Conservation (phyloP, 306 rosid genomes). For the Hylodesmum podocarpum region DNA sequence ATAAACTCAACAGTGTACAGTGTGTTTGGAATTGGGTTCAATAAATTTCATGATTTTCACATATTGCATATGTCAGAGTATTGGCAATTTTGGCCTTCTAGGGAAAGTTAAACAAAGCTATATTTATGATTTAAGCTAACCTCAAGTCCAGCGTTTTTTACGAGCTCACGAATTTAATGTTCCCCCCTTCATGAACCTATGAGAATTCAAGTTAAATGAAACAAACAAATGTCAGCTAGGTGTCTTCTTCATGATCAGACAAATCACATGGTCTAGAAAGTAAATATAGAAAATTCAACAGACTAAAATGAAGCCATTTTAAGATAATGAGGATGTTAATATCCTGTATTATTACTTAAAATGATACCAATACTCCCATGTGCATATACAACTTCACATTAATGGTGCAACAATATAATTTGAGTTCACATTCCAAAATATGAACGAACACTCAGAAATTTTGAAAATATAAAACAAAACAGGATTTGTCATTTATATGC, state of each 20-base stretch:
- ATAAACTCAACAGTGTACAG: background rate
- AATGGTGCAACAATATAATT: background rate
- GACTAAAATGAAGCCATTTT: slow-evolving; percentile 7
- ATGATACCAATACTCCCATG: background rate
- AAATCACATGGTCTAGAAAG: slow-evolving; percentile 2
- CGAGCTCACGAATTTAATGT: slow-evolving; percentile 94
- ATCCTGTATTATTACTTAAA: background rate
- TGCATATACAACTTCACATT: slow-evolving; percentile 4
- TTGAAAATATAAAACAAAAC: background rate
- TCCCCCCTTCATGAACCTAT: slow-evolving; percentile 98
- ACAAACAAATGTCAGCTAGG: slow-evolving; percentile 32
- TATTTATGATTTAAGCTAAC: slow-evolving; percentile 45
- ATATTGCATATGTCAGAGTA: slow-evolving; percentile 1
- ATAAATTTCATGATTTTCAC: slow-evolving; percentile 11
- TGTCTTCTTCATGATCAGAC: slow-evolving; percentile 1
- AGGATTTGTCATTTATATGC: slow-evolving; percentile 5
- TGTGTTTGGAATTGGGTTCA: background rate
- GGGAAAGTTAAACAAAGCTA: background rate
- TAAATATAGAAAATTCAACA: slow-evolving; percentile 10
- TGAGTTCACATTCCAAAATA: background rate
- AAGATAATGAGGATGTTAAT: background rate
- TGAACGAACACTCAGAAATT: background rate
- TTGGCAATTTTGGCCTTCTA: background rate
- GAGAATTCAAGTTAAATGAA: slow-evolving; percentile 34
- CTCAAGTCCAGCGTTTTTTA: slow-evolving; percentile 89